These are phyloP conservation scores for Pestalotiopsis sp. DNA, from an alignment of 2,329 filamentous ascomycete genomes.

Conservation along the genomic window DNA sequence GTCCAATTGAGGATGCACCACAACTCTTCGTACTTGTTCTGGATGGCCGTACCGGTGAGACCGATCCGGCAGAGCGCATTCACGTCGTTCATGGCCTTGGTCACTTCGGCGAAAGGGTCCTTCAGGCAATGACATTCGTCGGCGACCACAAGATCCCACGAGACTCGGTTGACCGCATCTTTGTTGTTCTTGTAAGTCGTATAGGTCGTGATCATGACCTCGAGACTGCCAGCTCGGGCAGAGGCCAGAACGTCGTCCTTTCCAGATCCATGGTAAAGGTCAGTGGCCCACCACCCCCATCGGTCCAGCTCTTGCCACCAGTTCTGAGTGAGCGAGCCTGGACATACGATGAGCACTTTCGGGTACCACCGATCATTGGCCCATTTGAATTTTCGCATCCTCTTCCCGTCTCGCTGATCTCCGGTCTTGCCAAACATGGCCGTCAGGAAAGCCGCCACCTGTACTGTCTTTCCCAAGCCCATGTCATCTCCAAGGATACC, in stretches of 20 bases:
- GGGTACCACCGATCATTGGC: slow-evolving; percentile 75
- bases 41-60: slow-evolving; percentile 92
- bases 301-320: slow-evolving; percentile 85
- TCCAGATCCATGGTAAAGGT: slow-evolving; percentile 73
- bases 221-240: slow-evolving; percentile 75
- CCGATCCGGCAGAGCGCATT: slow-evolving; percentile 93
- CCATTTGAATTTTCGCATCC: slow-evolving; percentile 84
- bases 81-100: slow-evolving; percentile 84
- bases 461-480: slow-evolving; percentile 95
- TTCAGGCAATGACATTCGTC: slow-evolving; percentile 95
- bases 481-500: slow-evolving; percentile 95
- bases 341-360: slow-evolving; percentile 82
- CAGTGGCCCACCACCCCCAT: slow-evolving; percentile 96
- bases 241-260: slow-evolving; percentile 74
- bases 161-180: slow-evolving; percentile 75
- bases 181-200: slow-evolving; percentile 82
- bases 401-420: slow-evolving; percentile 81
- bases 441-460: slow-evolving; percentile 90
- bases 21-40: slow-evolving; percentile 96
- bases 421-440: slow-evolving; percentile 93
- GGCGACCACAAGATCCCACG: slow-evolving; percentile 93
- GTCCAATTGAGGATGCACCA: slow-evolving; percentile 98
- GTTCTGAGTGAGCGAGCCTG: slow-evolving; percentile 84
- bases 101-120: slow-evolving; percentile 74
- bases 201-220: slow-evolving; percentile 95